Evolutionary conservation across 1,139 yeast genomes (phyloP).

Genomic region (Groenewaldozyma auringiensis): DNA sequence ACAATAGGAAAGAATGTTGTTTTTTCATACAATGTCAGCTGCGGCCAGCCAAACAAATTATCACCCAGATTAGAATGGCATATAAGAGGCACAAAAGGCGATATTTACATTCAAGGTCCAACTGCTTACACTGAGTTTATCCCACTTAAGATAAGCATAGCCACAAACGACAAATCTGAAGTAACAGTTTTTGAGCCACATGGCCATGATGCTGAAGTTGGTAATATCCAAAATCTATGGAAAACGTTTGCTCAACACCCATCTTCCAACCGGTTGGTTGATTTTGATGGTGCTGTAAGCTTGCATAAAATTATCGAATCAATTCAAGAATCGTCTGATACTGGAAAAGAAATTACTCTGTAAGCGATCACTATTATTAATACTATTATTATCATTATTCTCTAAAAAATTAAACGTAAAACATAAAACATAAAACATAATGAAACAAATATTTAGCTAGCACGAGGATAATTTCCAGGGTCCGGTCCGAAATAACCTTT

Average conservation of each 20-base stretch:
- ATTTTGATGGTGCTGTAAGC: conserved; percentile 1
- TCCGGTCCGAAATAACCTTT: conserved; percentile 44
- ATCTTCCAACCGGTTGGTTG: neutral
- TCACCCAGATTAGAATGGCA: conserved; percentile 3
- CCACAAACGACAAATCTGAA: conserved; percentile 2
- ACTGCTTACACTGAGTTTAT: conserved; percentile 2
- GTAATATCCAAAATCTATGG: conserved; percentile 3
- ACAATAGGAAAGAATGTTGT: conserved; percentile 2
- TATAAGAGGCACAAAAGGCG: conserved; percentile 3
- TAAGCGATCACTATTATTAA: too few relatives aligned
- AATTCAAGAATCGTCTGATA: neutral
- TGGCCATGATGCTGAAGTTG: neutral
- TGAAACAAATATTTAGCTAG: too few relatives aligned
- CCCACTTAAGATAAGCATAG: neutral
- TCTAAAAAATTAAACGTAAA: too few relatives aligned
- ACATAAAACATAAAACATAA: too few relatives aligned
- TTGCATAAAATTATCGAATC: conserved; percentile 1
- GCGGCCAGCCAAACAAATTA: neutral
- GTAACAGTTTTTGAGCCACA: neutral
- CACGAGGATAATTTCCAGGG: conserved; percentile 16
- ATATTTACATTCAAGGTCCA: conserved; percentile 2
- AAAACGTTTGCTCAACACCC: neutral
- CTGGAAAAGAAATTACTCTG: neutral
- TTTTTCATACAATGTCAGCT: conserved; percentile 1
- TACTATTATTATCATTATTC: too few relatives aligned